These are phyloP conservation scores for Aureobasidium sp. DNA, from an alignment of 2,329 filamentous ascomycete species.

Conservation along the genomic window DNA sequence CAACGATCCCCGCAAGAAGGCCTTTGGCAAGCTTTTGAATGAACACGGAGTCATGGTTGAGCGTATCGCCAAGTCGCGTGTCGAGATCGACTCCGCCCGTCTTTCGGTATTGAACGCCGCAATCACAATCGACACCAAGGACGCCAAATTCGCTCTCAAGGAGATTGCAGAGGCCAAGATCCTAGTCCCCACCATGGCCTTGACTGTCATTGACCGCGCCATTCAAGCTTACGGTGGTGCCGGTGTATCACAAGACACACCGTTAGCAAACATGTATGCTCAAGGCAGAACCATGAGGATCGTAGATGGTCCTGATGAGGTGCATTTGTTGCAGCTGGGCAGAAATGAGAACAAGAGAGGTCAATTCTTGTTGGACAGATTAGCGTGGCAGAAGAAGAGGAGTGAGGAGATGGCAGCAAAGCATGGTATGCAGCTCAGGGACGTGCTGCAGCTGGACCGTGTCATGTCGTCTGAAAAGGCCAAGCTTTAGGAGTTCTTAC, in stretches of 20 bases:
- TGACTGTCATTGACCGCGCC: slow-evolving; percentile 87
- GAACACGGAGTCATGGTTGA: slow-evolving; percentile 93
- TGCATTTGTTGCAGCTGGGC: slow-evolving; percentile 76
- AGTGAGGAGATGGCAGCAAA: slow-evolving; percentile 57
- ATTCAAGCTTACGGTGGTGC: slow-evolving; percentile 88
- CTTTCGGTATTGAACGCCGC: slow-evolving; percentile 90
- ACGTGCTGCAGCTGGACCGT: slow-evolving; percentile 36
- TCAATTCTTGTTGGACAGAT: slow-evolving; percentile 47
- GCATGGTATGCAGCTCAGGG: slow-evolving; percentile 41
- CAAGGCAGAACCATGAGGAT: slow-evolving; percentile 29
- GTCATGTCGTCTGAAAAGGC: slow-evolving; percentile 30
- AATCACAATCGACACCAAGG: slow-evolving; percentile 82
- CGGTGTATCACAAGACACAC: slow-evolving; percentile 90
- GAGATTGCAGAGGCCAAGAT: slow-evolving; percentile 97
- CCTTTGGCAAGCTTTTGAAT: slow-evolving; percentile 79
- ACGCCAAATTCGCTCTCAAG: slow-evolving; percentile 81
- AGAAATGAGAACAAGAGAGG: slow-evolving; percentile 70
- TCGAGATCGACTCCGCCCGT: slow-evolving; percentile 89
- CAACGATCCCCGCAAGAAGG: slow-evolving; percentile 84
- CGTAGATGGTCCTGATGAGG: slow-evolving; percentile 86
- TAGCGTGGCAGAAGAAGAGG: slow-evolving; percentile 56
- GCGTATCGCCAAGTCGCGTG: slow-evolving; percentile 83
- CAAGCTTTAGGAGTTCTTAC: slow-evolving; percentile 29
- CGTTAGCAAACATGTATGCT: slow-evolving; percentile 55
- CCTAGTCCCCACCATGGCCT: slow-evolving; percentile 70